Conservation (phyloP, 2,329 filamentous ascomycete species). For the Tolypocladium guangdongense region DNA sequence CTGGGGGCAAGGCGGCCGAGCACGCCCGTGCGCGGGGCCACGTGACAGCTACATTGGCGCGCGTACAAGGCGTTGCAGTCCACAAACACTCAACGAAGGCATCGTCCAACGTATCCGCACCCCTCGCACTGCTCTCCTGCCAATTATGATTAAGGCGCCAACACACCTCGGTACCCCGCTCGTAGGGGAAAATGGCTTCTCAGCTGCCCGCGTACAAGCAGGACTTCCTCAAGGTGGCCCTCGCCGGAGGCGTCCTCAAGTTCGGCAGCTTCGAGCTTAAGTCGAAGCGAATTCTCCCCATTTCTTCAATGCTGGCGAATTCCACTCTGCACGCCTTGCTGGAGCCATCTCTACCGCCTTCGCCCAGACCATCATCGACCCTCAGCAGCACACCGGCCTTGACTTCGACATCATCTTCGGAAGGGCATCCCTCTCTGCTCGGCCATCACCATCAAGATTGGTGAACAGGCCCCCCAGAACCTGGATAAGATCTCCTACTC, state of each 20-base stretch:
- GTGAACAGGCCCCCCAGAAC: slow-evolving; percentile 51
- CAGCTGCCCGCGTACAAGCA: slow-evolving; percentile 55
- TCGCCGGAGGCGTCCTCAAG: slow-evolving; percentile 59
- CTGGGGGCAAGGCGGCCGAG: no score
- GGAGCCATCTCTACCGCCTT: slow-evolving; percentile 72
- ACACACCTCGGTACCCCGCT: neutral
- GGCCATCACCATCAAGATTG: slow-evolving; percentile 64
- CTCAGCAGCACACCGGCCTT: slow-evolving; percentile 29
- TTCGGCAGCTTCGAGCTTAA: slow-evolving; percentile 86
- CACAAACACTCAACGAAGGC: no score
- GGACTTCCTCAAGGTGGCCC: slow-evolving; percentile 58
- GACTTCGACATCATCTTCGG: slow-evolving; percentile 82
- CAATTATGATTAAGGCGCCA: neutral
- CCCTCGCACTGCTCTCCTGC: neutral
- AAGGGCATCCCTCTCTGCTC: slow-evolving; percentile 92
- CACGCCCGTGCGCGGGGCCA: no score
- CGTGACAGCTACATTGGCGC: no score
- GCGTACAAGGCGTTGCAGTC: no score
- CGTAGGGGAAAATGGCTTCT: slow-evolving; percentile 9
- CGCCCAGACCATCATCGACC: slow-evolving; percentile 51
- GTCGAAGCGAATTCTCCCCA: slow-evolving; percentile 88
- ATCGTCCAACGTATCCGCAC: neutral
- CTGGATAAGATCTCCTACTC: slow-evolving; percentile 69
- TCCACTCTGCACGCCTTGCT: slow-evolving; percentile 72
- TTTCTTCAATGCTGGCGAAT: slow-evolving; percentile 94